phyloP scores from a whole-genome alignment of 768 basidiomycete genomes.

The Strobilomyces echinocephalus region DNA sequence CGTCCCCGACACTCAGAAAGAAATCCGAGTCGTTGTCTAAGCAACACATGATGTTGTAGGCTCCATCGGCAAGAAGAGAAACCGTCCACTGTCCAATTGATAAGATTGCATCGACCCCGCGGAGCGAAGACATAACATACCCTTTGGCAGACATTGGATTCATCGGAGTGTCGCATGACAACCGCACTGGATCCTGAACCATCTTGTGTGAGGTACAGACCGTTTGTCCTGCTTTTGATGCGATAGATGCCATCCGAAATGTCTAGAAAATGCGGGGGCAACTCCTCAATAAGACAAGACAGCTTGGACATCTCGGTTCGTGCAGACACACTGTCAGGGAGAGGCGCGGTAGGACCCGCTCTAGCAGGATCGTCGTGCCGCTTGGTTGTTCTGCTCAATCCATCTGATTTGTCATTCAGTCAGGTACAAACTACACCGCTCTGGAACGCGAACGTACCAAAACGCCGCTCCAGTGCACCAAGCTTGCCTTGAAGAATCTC shows the following conservation, averaged over 20 bases:
- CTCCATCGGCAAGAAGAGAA: background rate
- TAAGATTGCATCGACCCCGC: background rate
- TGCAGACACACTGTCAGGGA: background rate
- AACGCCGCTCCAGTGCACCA: too few species aligned
- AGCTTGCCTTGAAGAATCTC: too few species aligned
- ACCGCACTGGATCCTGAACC: background rate
- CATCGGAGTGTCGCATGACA: background rate
- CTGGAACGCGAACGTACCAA: too few species aligned
- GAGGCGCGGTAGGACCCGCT: too few species aligned
- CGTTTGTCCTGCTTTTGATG: background rate
- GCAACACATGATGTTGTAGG: background rate
- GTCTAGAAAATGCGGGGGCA: background rate
- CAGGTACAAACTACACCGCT: too few species aligned
- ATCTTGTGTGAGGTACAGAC: background rate
- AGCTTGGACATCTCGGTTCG: too few species aligned
- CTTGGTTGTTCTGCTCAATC: too few species aligned
- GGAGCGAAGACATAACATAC: background rate
- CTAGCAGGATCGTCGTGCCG: too few species aligned
- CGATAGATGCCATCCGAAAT: background rate
- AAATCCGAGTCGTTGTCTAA: background rate
- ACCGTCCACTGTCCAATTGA: background rate
- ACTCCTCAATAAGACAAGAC: background rate
- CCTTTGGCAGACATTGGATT: background rate
- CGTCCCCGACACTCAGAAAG: background rate
- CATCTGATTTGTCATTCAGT: too few species aligned